Evolutionary conservation across 371 early-diverging fungal genomes (phyloP).

Genomic region (Mortierella polycephala): DNA sequence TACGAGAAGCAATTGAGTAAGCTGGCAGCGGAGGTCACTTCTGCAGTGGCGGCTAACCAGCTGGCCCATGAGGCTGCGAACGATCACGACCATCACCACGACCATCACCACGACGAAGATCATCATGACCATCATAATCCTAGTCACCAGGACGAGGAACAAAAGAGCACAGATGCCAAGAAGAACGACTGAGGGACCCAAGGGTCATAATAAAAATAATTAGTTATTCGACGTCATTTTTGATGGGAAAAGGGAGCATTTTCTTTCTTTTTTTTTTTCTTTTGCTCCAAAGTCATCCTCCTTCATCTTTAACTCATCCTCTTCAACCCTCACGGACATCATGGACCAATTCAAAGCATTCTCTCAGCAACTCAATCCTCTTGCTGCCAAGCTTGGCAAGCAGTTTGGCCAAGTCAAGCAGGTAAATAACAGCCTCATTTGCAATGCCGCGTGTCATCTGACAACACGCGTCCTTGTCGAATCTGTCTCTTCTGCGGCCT

Average conservation of each 20-base stretch:
- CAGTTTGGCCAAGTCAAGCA: constrained; percentile 86
- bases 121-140: background rate
- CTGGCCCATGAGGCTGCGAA: constrained; percentile 11
- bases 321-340: constrained; percentile 3
- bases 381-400: constrained; percentile 76
- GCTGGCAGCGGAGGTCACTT: constrained; percentile 49
- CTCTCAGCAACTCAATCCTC: constrained; percentile 75
- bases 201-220: constrained; percentile 1
- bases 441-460: background rate
- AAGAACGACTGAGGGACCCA: constrained; percentile 20
- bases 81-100: background rate
- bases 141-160: background rate
- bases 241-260: background rate
- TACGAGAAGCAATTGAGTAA: constrained; percentile 66
- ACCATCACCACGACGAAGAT: background rate
- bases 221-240: constrained; percentile 13
- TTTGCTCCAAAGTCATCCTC: background rate
- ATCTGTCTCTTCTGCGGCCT: background rate
- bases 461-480: background rate
- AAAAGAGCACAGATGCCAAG: constrained; percentile 25
- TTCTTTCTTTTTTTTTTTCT: background rate
- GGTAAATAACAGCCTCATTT: constrained; percentile 55
- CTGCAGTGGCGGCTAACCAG: constrained; percentile 47
- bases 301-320: constrained; percentile 1
- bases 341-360: constrained; percentile 74